Percentiles rank a stretch among this genome's conserved stretches.
Evolutionary conservation across 176 grass and related monocot genomes (phyloP).

Genomic region (Pontederia crassipes): DNA sequence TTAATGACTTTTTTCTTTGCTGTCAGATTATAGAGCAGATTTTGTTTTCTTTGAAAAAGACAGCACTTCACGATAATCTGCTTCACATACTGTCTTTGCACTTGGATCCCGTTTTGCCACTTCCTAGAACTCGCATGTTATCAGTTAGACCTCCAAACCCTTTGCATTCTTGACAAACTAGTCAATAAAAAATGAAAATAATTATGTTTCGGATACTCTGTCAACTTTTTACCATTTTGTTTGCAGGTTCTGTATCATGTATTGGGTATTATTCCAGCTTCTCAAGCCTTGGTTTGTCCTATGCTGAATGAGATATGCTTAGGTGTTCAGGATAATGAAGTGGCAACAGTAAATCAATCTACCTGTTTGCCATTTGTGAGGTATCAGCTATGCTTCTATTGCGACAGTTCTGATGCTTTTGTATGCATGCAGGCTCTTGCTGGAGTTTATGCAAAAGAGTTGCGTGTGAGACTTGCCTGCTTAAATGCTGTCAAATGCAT

Average conservation of each 20-base stretch:
- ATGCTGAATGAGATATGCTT: conserved; percentile 97
- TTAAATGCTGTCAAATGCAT: conserved; percentile 94
- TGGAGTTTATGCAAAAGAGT: conserved; percentile 80
- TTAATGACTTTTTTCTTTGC: background rate
- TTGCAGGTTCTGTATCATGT: conserved; percentile 92
- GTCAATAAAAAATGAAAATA: conserved; percentile 6
- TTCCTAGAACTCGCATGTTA: conserved; percentile 90
- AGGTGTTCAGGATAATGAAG: conserved; percentile 62
- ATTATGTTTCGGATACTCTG: conserved; percentile 18
- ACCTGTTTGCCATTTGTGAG: conserved; percentile 14
- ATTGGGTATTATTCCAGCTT: conserved; percentile 58
- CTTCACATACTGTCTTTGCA: conserved; percentile 83
- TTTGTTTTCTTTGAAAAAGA: conserved; percentile 77
- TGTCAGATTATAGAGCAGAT: conserved; percentile 60
- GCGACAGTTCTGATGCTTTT: conserved; percentile 22
- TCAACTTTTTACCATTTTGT: conserved; percentile 19
- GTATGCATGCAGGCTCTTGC: conserved; percentile 56
- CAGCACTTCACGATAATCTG: conserved; percentile 82
- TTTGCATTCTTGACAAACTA: conserved; percentile 3
- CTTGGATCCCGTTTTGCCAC: conserved; percentile 94
- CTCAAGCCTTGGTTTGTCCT: conserved; percentile 66
- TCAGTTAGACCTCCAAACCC: conserved; percentile 44
- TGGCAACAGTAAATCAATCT: conserved; percentile 56
- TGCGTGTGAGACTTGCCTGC: conserved; percentile 80
- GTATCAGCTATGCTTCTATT: conserved; percentile 8